These are phyloP conservation scores for Lachnellula cervina DNA, from an alignment of 2,329 filamentous ascomycete genomes.

Conservation along the genomic window DNA sequence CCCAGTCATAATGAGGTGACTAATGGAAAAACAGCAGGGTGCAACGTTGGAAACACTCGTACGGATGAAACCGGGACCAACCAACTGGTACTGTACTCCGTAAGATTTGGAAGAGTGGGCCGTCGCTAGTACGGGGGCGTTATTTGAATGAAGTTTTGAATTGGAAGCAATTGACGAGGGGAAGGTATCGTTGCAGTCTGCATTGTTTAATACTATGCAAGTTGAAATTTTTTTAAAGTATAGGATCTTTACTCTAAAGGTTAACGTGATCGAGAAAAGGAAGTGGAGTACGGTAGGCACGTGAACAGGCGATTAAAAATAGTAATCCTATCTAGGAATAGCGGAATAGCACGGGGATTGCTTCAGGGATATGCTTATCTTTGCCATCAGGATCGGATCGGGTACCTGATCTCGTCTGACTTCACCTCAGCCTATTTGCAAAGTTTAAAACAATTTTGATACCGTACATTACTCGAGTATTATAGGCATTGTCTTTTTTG, in stretches of 20 bases:
- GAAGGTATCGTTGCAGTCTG: neutral
- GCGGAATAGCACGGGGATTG: neutral
- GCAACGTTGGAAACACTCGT: neutral
- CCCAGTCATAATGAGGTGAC: constrained; percentile 29
- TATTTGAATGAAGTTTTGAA: neutral
- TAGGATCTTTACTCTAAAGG: neutral
- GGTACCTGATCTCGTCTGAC: too few relatives aligned
- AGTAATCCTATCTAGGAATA: too few relatives aligned
- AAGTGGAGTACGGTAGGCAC: neutral
- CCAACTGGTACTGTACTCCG: neutral
- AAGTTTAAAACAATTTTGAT: too few relatives aligned
- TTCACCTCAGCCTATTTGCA: too few relatives aligned
- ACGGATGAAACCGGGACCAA: neutral
- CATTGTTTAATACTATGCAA: neutral
- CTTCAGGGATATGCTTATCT: neutral
- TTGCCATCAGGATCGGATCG: neutral
- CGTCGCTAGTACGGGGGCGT: too few relatives aligned
- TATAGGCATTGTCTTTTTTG: too few relatives aligned
- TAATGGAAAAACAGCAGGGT: constrained; percentile 22
- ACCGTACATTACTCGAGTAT: too few relatives aligned
- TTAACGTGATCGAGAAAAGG: neutral
- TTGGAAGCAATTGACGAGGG: neutral
- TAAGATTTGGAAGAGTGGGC: too few relatives aligned
- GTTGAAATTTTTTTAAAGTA: neutral
- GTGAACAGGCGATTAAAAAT: neutral